phyloP scores from a whole-genome alignment of 2,329 filamentous ascomycete genomes.

The Exophiala calicioides region DNA sequence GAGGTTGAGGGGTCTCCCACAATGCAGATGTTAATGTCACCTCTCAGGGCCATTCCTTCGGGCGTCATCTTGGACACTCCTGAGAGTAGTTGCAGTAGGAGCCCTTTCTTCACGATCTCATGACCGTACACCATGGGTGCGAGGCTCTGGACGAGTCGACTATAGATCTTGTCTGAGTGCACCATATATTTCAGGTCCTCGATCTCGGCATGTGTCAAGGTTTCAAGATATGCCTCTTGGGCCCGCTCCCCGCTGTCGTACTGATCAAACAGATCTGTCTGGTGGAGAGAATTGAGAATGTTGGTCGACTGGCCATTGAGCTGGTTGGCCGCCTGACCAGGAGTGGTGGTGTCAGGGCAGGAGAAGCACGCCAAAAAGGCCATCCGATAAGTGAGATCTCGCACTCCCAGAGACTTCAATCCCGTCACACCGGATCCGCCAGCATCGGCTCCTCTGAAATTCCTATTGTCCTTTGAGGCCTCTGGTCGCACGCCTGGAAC shows the following conservation, averaged over 20 bases:
- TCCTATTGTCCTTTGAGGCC: slow-evolving; percentile 78
- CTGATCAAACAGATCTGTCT: slow-evolving; percentile 66
- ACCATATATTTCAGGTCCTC: slow-evolving; percentile 91
- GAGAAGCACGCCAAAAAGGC: slow-evolving; percentile 43
- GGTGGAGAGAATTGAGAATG: slow-evolving; percentile 80
- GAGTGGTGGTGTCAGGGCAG: slow-evolving; percentile 78
- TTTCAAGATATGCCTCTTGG: slow-evolving; percentile 82
- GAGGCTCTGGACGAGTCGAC: slow-evolving; percentile 85
- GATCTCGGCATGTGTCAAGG: slow-evolving; percentile 82
- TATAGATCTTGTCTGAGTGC: slow-evolving; percentile 93
- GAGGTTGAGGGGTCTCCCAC: slow-evolving; percentile 96
- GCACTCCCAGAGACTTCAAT: slow-evolving; percentile 87
- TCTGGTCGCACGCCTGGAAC: slow-evolving; percentile 83
- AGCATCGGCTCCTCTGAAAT: slow-evolving; percentile 73
- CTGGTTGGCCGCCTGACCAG: slow-evolving; percentile 70
- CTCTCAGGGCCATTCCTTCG: slow-evolving; percentile 92
- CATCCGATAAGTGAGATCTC: slow-evolving; percentile 69
- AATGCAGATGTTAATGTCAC: slow-evolving; percentile 98
- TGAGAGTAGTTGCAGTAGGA: slow-evolving; percentile 92
- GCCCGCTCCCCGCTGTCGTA: slow-evolving; percentile 77
- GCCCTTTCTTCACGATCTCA: slow-evolving; percentile 94
- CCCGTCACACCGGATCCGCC: slow-evolving; percentile 84
- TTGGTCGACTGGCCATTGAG: slow-evolving; percentile 75
- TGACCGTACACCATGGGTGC: slow-evolving; percentile 98
- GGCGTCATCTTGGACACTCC: slow-evolving; percentile 89